Evolutionary conservation across 2,329 filamentous ascomycete genomes (phyloP).

Genomic region (Coniochaeta sp.): DNA sequence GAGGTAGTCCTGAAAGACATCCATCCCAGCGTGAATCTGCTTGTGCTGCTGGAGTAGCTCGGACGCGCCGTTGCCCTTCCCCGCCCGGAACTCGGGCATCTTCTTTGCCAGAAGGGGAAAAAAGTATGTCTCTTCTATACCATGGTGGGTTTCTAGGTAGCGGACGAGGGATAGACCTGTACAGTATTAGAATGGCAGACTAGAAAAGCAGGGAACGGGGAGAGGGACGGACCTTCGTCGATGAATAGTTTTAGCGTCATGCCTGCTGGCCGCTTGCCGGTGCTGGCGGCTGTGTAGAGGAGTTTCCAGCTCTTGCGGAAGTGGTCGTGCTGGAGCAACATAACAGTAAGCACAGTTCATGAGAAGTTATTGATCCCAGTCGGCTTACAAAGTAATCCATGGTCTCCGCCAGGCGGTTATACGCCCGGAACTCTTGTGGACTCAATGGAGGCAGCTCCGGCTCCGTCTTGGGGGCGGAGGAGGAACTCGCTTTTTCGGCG

Average conservation of each 20-base stretch:
- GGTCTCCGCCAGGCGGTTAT: conserved; percentile 65
- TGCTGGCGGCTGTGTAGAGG: conserved; percentile 59
- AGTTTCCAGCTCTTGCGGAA: conserved; percentile 70
- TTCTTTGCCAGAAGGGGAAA: conserved; percentile 70
- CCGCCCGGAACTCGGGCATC: conserved; percentile 67
- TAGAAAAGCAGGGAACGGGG: neutral
- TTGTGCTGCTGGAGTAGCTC: conserved; percentile 68
- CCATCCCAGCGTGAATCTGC: conserved; percentile 71
- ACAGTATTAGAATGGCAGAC: neutral
- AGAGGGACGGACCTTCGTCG: conserved; percentile 35
- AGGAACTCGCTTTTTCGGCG: neutral
- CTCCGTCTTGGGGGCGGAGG: neutral
- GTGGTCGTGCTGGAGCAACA: conserved; percentile 56
- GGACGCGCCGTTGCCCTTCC: conserved; percentile 12
- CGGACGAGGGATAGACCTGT: conserved; percentile 54
- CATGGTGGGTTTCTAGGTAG: conserved; percentile 70
- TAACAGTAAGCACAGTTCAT: too few species aligned
- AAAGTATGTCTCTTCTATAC: conserved; percentile 74
- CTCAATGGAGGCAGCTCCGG: conserved; percentile 52
- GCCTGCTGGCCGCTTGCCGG: conserved; percentile 49
- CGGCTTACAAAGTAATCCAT: conserved; percentile 70
- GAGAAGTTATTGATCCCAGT: too few species aligned
- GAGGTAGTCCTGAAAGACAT: conserved; percentile 60
- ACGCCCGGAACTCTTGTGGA: conserved; percentile 58
- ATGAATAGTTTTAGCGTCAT: conserved; percentile 67